Base-by-base conservation (phyloP, 2,329 filamentous ascomycete genomes). In the Fusarium coicis region DNA sequence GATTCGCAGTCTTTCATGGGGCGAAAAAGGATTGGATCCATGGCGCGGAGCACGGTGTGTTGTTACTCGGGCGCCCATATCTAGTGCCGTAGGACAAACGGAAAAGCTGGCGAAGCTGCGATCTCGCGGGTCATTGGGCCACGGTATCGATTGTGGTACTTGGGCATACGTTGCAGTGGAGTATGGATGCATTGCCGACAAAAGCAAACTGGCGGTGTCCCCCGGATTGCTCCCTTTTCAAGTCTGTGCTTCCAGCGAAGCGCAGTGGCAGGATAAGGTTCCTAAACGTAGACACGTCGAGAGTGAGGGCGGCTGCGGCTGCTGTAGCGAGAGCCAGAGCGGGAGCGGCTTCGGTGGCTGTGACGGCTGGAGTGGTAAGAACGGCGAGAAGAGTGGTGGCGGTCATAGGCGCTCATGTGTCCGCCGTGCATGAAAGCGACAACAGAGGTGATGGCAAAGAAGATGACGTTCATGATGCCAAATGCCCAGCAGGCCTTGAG, bases 401-500 rank as follows among this genome's bases (percentile, higher is more conserved):
- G 77, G 46, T 78, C 80, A 75, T 86, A 84, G 49, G 82, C 78
- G 66, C 83, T 85, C 74, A 87, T 85, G 76, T 86, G 85, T 68
- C 85, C 86, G 80, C 84, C 92, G 82, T 85, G 88, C 74, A 86
- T 80, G 73, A 85, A 88, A 32, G 95, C 94, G 47, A 96, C 85
- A 34, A 96, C 83, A 57, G 90, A 88, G 7, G 94, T 96, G 79
- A 92, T 85, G 81, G 92, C 91, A 84, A 97, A 97, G 80, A 95
- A 92, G 73, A 96, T 85, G 74, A 86, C 85, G 81, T 96, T 93
- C 88, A 98, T 97, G 81, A 98, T 98, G 54, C 90, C 94, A 75
- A 98, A 91, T 6, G 94, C 96, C 83, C 94, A 98, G 74, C 87
- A 88, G 2, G 95, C 93, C 88, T 98, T 98, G 79, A 97, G 89